Evolutionary conservation across 345 rosid genomes (phyloP).

Genomic region (Eucalyptus erythrocorys): DNA sequence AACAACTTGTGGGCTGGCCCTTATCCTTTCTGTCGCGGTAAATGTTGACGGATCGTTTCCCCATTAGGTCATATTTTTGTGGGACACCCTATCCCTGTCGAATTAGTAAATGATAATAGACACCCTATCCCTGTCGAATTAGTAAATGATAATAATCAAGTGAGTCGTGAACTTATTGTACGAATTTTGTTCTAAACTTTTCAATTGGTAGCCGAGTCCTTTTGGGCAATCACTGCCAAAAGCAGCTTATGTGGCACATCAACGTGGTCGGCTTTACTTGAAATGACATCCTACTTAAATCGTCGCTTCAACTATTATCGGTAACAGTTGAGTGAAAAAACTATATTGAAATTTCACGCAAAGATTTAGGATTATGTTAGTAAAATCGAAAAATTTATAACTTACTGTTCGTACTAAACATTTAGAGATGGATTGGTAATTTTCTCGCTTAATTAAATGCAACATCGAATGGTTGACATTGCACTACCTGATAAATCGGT

Average conservation of each 20-base stretch:
- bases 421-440: background rate
- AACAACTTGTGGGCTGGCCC: background rate
- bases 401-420: accelerated
- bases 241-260: background rate
- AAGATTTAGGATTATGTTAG: background rate
- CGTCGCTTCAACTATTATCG: accelerated
- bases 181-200: accelerated
- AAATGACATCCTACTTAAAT: no score
- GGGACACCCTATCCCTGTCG: background rate
- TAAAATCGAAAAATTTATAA: background rate
- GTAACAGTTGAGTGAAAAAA: accelerated
- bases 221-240: accelerated
- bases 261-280: no score
- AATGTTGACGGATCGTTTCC: background rate
- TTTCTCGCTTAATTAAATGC: background rate
- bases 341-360: accelerated
- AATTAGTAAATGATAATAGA: background rate
- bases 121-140: background rate
- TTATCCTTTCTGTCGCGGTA: background rate
- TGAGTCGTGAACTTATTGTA: no score
- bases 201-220: background rate
- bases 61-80: background rate
- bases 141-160: background rate
- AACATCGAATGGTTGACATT: no score
- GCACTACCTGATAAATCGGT: accelerated